These are phyloP conservation scores for Amanita brunnescens DNA, from an alignment of 768 basidiomycete genomes.

Conservation along the genomic window DNA sequence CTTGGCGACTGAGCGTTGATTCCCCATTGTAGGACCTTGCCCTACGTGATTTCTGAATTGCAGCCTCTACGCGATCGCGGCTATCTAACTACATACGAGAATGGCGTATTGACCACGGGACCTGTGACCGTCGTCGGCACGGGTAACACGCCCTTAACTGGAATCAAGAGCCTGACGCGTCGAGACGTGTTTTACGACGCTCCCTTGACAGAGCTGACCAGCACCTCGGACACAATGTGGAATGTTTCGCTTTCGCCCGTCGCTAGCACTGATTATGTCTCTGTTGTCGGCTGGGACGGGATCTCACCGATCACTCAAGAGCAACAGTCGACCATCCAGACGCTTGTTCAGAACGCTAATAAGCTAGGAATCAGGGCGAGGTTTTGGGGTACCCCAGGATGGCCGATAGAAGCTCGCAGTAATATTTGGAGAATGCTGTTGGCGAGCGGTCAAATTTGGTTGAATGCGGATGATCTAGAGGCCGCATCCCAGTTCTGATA, in stretches of 20 bases:
- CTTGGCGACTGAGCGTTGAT: background rate
- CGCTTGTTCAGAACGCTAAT: conserved; percentile 36
- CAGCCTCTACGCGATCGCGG: conserved; percentile 34
- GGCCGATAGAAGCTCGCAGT: conserved; percentile 34
- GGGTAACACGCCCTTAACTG: conserved; percentile 42
- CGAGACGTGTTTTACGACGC: conserved; percentile 47
- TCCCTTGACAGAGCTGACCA: conserved; percentile 31
- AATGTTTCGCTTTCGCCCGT: conserved; percentile 34
- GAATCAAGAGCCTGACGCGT: conserved; percentile 33
- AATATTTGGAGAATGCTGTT: conserved; percentile 35
- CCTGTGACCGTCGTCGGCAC: conserved; percentile 40
- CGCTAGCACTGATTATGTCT: conserved; percentile 41
- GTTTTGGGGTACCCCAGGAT: conserved; percentile 47
- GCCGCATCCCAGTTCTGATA: conserved; percentile 28
- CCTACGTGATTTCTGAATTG: conserved; percentile 33
- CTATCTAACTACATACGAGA: conserved; percentile 37
- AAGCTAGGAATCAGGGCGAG: conserved; percentile 34
- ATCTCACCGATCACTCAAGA: conserved; percentile 31
- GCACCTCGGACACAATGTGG: conserved; percentile 25
- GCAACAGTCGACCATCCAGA: conserved; percentile 29
- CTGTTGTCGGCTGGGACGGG: conserved; percentile 39
- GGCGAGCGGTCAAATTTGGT: conserved; percentile 38
- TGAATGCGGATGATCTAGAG: conserved; percentile 44
- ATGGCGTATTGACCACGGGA: conserved; percentile 27
- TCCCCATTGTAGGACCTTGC: conserved; percentile 27